Base-by-base conservation (phyloP, 225 moss, liverwort and hornwort genomes). In the Ulota crispa region DNA sequence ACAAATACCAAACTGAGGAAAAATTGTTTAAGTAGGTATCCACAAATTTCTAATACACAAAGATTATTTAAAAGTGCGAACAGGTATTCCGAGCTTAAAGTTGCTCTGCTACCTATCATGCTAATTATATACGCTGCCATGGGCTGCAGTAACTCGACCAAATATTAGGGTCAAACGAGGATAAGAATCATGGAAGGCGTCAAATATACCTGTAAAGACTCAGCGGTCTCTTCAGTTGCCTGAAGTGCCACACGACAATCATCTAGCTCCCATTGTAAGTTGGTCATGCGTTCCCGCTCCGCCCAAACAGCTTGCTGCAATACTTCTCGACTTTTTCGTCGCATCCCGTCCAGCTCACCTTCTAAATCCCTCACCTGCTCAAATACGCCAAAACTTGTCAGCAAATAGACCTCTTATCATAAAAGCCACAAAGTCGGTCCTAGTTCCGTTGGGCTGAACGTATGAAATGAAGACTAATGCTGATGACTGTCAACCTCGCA, bases 361-460 rank as follows among this genome's bases (percentile, higher is more conserved):
- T 99, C 99, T 80, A 99, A 84, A 82, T 99, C 96, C 83, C 96
- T 92, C 75, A 99, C 99, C 99, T 99, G 82, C 80, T 60, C 86
- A 42, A 75, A 66, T 37, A 76, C 18, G 62, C 27, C 30, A 77
- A 66, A 78, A 32, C 11, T 21, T 59, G 32, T 82, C 27, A 76
- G 79, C 53, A 66, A 28, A 32, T 42, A 61, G 28, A 70, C 52
- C 18, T 71, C 70, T 75, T 41, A 20, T 31, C 39, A 67, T 16
- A 50, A 5, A 83, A 28, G 27, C 28, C 53, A 82, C 31, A 19
- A 75, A 78, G 23, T 64, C 26, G 55, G 53, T 71, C 64, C 39
- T 23, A 23, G 47, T 39, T 65, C 21, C 41, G 32, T 24, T 26
- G 50, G 64, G 53, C 16, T 64, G 12, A 67, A 43, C 8, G 28